phyloP scores from a whole-genome alignment of 1,284 basidiomycete species.

The Amanita bisporigera region DNA sequence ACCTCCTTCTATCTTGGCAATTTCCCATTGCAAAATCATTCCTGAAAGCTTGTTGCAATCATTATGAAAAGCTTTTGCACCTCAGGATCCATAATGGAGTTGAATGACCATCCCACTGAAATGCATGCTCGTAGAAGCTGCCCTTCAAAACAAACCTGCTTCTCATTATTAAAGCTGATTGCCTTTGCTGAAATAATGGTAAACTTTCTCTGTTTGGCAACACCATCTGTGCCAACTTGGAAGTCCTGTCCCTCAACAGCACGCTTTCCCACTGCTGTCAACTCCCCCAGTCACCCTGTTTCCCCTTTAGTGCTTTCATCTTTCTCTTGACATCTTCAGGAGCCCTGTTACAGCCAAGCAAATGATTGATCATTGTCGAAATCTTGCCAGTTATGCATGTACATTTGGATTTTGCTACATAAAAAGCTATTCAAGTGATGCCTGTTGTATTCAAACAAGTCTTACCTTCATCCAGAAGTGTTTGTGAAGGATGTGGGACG shows the following conservation, averaged over 20 bases:
- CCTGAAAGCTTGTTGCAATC: constrained; percentile 7
- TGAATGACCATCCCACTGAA: constrained; percentile 16
- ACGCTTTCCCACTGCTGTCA: constrained; percentile 5
- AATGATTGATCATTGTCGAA: constrained; percentile 4
- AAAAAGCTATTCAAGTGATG: constrained; percentile 1
- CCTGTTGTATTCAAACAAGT: background rate
- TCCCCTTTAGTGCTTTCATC: too few species aligned
- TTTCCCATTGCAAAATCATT: background rate
- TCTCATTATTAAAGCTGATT: background rate
- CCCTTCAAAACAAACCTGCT: constrained; percentile 14
- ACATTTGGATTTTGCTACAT: background rate
- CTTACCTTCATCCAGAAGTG: constrained; percentile 1
- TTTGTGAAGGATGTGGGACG: constrained; percentile 1
- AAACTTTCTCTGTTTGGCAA: constrained; percentile 7
- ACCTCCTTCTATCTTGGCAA: background rate
- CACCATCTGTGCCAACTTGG: background rate
- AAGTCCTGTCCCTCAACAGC: background rate
- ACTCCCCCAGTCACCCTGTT: background rate
- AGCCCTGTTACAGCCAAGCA: constrained; percentile 1
- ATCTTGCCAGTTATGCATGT: constrained; percentile 5
- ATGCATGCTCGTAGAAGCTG: constrained; percentile 15
- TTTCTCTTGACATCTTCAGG: too few species aligned
- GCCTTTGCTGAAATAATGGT: constrained; percentile 11
- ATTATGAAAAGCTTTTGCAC: constrained; percentile 12
- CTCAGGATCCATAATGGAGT: constrained; percentile 12